phyloP scores from a whole-genome alignment of 345 rosid species.

The Schrenkiella parvula region DNA sequence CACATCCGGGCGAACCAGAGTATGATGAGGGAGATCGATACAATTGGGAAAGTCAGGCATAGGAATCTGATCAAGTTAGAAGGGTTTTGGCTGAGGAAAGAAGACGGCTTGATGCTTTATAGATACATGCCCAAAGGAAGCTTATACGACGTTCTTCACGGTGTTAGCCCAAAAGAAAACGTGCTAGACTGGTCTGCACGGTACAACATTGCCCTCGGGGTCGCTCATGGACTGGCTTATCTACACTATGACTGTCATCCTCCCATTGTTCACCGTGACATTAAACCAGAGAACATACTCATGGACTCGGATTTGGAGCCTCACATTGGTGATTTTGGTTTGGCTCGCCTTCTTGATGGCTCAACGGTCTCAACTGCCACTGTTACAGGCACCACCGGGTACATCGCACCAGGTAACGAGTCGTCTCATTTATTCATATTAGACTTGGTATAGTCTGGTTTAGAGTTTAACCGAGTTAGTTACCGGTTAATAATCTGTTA shows the following conservation, averaged over 20 bases:
- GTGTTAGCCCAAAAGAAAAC: conserved; percentile 14
- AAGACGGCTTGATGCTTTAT: conserved; percentile 61
- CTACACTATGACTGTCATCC: conserved; percentile 78
- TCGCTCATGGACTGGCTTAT: conserved; percentile 72
- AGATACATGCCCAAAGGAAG: conserved; percentile 74
- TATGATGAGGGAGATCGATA: conserved; percentile 62
- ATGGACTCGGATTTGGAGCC: conserved; percentile 68
- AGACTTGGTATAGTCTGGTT: not conserved
- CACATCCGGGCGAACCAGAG: conserved; percentile 44
- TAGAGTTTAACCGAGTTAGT: not conserved
- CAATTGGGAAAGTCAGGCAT: conserved; percentile 60
- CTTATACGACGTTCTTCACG: conserved; percentile 57
- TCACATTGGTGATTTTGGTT: conserved; percentile 78
- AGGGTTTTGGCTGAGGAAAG: conserved; percentile 71
- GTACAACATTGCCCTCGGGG: conserved; percentile 56
- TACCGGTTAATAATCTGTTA: not conserved
- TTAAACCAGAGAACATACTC: conserved; percentile 77
- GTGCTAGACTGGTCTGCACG: conserved; percentile 56
- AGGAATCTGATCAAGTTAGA: conserved; percentile 67
- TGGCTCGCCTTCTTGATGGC: conserved; percentile 60
- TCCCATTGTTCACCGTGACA: conserved; percentile 68
- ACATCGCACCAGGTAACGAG: conserved; percentile 74
- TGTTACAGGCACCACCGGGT: conserved; percentile 66
- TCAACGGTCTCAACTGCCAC: conserved; percentile 37
- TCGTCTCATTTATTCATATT: not conserved